Conservation (phyloP, 148 eudicot species). For the Limonium bicolor region DNA sequence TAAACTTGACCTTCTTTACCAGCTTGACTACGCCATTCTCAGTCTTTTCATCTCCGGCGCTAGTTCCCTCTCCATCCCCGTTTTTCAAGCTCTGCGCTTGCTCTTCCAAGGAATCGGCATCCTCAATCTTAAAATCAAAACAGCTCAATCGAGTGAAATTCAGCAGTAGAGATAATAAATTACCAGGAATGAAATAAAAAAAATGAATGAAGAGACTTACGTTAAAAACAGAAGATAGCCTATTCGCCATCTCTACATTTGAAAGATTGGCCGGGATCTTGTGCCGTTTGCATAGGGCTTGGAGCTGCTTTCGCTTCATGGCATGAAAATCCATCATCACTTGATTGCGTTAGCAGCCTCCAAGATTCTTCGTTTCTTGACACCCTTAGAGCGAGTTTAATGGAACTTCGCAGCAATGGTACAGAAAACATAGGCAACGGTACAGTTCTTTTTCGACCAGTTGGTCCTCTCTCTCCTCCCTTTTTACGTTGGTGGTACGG, state of each 20-base stretch:
- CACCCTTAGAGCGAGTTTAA: too few species aligned
- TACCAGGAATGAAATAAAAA: not conserved
- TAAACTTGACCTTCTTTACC: constrained; percentile 54
- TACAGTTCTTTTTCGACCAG: too few species aligned
- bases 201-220: constrained; percentile 12
- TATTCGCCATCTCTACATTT: constrained; percentile 45
- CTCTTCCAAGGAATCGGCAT: constrained; percentile 2
- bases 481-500: too few species aligned
- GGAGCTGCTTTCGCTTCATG: constrained; percentile 45
- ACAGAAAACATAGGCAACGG: too few species aligned
- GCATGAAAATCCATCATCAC: constrained; percentile 56
- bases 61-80: constrained; percentile 9
- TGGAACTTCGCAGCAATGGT: too few species aligned
- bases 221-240: constrained; percentile 29
- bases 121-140: constrained; percentile 2
- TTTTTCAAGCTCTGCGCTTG: constrained; percentile 29
- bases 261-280: constrained; percentile 50
- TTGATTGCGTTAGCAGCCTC: too few species aligned
- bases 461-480: too few species aligned
- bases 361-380: too few species aligned
- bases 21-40: constrained; percentile 15
- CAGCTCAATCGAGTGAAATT: not conserved
- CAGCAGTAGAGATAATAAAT: not conserved
- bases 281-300: constrained; percentile 53
- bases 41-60: constrained; percentile 12